Base-by-base conservation (phyloP, 2,329 filamentous ascomycete genomes). In the Zymoseptoria tritici region DNA sequence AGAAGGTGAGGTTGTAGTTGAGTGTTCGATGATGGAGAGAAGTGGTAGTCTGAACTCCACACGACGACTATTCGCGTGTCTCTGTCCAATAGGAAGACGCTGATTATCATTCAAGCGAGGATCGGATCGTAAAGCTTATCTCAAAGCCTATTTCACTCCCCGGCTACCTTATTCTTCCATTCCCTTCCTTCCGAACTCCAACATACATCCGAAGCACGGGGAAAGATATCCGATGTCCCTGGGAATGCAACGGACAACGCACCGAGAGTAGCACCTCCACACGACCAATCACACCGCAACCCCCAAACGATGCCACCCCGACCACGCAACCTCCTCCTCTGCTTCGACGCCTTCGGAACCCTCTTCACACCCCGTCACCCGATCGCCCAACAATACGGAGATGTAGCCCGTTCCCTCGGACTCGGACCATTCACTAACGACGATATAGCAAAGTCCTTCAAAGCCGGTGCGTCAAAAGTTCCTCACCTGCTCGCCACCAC, bases 331-430 rank as follows among this genome's bases (percentile, higher is more conserved):
- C 75, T 87, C 1, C 72, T 87, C 0, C 70, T 87, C 1, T 84
- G 82, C 61, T 82, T 87, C 57, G 85, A 88, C 69, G 85, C 84
- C 4, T 87, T 86, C 64, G 83, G 82, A n/a, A 88, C 85, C 0
- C 74, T 88, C 2, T 86, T 85, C 71, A 74, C 71, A 9, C 83
- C 84, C 0, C 79, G 74, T 54, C 66, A 68, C 9, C 73, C 81
- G 1, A 78, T 87, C 7, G 74, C 77, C 4, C 69, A 75, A 56
- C 81, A 85, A 64, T 88, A 88, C 69, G 77, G 73, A 46, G 71
- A 77, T 20, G 75, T 82, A 2, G 85, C 83, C 1, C 70, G 76
- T 19, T 71, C 76, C 56, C 76, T 81, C 67, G 83, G 83, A 2
- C 66, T 85, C 49, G 65, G 66, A 8, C 71, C 73, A 61, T 75